Conservation (phyloP, 2,329 filamentous ascomycete species). For the Fusarium sp. region DNA sequence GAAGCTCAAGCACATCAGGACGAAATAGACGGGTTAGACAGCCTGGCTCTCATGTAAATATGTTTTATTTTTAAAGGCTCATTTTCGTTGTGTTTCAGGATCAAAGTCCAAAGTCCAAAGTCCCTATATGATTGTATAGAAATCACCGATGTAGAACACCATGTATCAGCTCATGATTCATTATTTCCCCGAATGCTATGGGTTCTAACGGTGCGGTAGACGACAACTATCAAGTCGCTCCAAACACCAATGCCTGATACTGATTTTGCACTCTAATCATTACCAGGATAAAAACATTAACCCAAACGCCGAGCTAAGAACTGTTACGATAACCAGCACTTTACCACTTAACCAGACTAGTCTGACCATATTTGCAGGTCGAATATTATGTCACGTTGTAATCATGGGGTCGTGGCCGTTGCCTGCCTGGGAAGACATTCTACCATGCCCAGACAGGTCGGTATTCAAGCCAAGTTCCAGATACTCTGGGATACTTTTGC, state of each 20-base stretch:
- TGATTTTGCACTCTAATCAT: constrained; percentile 29
- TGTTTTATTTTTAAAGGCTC: constrained; percentile 34
- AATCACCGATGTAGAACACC: background rate
- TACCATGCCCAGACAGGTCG: constrained; percentile 50
- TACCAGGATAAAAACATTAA: constrained; percentile 26
- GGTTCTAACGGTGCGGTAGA: background rate
- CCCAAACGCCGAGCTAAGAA: constrained; percentile 41
- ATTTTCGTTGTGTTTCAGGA: constrained; percentile 22
- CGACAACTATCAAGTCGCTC: background rate
- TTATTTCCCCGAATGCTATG: constrained; percentile 7
- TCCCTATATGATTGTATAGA: background rate
- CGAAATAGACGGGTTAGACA: constrained; percentile 68
- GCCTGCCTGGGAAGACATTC: constrained; percentile 43
- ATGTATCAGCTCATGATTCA: background rate
- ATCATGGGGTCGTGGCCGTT: constrained; percentile 65
- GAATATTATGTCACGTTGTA: constrained; percentile 56
- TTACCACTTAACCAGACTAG: constrained; percentile 34
- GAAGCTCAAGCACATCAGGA: constrained; percentile 88
- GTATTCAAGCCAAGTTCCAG: constrained; percentile 54
- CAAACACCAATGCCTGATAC: constrained; percentile 32
- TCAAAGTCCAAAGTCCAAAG: too few relatives aligned
- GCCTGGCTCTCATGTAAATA: constrained; percentile 47
- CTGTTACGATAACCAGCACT: constrained; percentile 13
- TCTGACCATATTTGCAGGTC: constrained; percentile 10
- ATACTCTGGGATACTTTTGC: constrained; percentile 49